Evolutionary conservation across 305 asterid species (phyloP), one percentile per base, ranked within the genome.

Genomic region (Fraxinus paxiana): DNA sequence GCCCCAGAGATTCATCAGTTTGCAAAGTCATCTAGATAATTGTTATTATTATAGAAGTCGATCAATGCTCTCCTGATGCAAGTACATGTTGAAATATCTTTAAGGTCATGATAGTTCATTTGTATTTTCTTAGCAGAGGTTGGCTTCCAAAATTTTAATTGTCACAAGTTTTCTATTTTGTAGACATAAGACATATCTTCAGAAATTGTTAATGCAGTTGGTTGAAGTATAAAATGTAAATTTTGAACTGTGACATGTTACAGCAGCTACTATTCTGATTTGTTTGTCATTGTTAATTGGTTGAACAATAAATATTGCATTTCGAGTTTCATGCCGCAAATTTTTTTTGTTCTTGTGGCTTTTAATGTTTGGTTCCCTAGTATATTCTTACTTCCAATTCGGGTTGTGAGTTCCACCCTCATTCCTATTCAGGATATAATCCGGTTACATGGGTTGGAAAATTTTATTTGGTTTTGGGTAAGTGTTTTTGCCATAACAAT

Each of bases 401-500:
- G 24, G 41, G 72, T 38, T 79, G 71, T 48, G 38, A 56, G 35
- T 54, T 59, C 73, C 30, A 65, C 22, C 22, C 59, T 70, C 38
- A 30, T 80, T 80, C 59, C 4, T 80, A 35, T 63, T 22, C 43
- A 65, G 35, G 20, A 46, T 71, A 35, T 7, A 84, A 28, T 77
- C 46, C 65, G 24, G 26, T 13, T 30, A 17, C 38, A 30, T 69
- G 70, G 46, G 20, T 71, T 77, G 54, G 33, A 73, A 75, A 15
- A 10, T 17, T 65, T 13, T 41, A 28, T 76, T 74, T 76, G 34
- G 46, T 76, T 63, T 85, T 78, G 28, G 77, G 34, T 17, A 34
- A 15, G 77, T 77, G 17, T 17, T 59, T 34, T 78, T 46, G 28
- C 51, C 70, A 51, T 81, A 59, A 77, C 59, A 69, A 70, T 82